Evolutionary conservation across 176 grass and related monocot genomes (phyloP), one percentile per base, ranked within the genome.

Genomic region (Carex cristatella): DNA sequence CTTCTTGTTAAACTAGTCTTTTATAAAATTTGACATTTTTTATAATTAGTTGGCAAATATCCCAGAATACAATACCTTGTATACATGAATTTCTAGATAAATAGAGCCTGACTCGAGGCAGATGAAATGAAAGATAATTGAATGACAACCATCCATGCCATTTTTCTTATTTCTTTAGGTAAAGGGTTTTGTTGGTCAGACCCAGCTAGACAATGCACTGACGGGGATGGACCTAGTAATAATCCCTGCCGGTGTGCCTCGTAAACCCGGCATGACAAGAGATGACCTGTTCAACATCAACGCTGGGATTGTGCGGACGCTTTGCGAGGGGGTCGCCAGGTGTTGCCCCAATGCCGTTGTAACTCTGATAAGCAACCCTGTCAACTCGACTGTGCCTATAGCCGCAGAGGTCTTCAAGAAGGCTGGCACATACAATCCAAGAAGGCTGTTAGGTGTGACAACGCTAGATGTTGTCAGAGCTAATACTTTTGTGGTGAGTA

Each of bases 221-320:
- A 86, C 85, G 11, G 93, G 93, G 67, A 99, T 99, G 90, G 96
- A 99, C 86, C 85, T 95, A 84, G 93, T 99, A 13, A 88, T 99
- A 64, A 94, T 99, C 89, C 96, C 93, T 57, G 93, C 96, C 40
- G 90, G 93, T 71, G 81, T 99, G 35, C 96, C 96, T 85, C 83
- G 96, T 38, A 98, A 99, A 59, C 93, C 93, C 56, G 91, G 91
- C 27, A 99, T 99, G 96, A 95, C 93, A 51, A 93, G 93, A 83
- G 96, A 99, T 70, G 93, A 99, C 84, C 61, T 99, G 72, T 95
- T 99, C 83, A 99, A 99, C 53, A 99, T 95, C n/a, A 99, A 95
- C 58, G 96, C 96, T 32, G 93, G 93, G 84, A 99, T 99, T 0
- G 88, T 94, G 37, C 89, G 87, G 1, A 94, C 90, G 18, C 89